Conservation (phyloP, 306 rosid species). For the Parietaria judaica region DNA sequence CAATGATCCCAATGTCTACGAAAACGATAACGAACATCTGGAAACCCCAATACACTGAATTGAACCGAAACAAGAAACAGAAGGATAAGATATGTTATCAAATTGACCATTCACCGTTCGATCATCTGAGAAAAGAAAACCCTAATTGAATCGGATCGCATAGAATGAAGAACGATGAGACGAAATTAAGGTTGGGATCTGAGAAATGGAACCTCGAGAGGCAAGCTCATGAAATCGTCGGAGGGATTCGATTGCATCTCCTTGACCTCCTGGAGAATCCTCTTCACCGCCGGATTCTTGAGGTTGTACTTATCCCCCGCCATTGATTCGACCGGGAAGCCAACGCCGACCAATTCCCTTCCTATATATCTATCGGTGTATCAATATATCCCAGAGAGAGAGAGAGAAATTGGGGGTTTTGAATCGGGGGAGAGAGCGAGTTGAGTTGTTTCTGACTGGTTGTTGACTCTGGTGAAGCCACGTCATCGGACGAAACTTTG, state of each 20-base stretch:
- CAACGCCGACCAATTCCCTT: not conserved
- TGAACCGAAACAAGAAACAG: not conserved
- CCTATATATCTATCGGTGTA: not conserved
- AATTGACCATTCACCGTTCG: no score
- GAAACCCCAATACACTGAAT: not conserved
- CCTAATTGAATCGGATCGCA: no score
- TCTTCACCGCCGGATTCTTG: slow-evolving; percentile 86
- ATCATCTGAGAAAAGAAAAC: no score
- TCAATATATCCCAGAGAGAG: not conserved
- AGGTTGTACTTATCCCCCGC: slow-evolving; percentile 81
- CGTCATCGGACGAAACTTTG: slow-evolving; percentile 20
- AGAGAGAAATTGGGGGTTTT: not conserved
- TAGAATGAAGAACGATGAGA: not conserved
- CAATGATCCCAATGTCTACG: not conserved
- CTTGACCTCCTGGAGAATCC: slow-evolving; percentile 89
- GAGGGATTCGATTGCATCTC: slow-evolving; percentile 94
- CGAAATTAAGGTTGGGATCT: not conserved
- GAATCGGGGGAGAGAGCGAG: not conserved
- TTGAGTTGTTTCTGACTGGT: not conserved
- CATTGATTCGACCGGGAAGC: slow-evolving; percentile 18
- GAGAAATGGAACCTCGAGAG: slow-evolving; percentile 60
- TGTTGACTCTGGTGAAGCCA: slow-evolving; percentile 16
- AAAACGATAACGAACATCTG: not conserved
- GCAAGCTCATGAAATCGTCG: slow-evolving; percentile 91
- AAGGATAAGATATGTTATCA: not conserved